Percentiles rank a stretch among this genome's conserved stretches.
Conservation (phyloP, 2,329 filamentous ascomycete species). For the Colletotrichum sp. region DNA sequence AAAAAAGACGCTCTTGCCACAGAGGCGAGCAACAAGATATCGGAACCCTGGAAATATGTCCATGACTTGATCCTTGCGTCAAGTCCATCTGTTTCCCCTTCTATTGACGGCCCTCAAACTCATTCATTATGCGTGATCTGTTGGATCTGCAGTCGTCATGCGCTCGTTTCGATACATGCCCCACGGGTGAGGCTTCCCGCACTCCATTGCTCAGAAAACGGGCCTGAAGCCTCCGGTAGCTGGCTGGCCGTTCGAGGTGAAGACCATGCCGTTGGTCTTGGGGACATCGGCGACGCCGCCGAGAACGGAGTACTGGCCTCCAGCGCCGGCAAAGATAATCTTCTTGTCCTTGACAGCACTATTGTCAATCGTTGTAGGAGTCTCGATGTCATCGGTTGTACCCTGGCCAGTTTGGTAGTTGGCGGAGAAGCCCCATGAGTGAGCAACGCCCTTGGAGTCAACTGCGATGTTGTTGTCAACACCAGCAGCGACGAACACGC, state of each 20-base stretch:
- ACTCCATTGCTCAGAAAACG: background rate
- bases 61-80: background rate
- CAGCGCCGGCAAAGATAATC: constrained; percentile 81
- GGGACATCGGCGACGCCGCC: constrained; percentile 42
- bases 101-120: background rate
- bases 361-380: constrained; percentile 84
- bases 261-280: constrained; percentile 33
- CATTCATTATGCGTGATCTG: constrained; percentile 1
- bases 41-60: constrained; percentile 2
- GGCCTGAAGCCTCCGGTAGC: constrained; percentile 17
- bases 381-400: constrained; percentile 78
- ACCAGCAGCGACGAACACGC: constrained; percentile 66
- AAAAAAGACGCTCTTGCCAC: background rate
- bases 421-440: constrained; percentile 81
- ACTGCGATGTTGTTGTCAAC: constrained; percentile 79
- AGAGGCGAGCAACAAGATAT: background rate
- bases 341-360: constrained; percentile 78
- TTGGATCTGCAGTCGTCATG: background rate
- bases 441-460: constrained; percentile 72
- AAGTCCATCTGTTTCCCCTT: background rate
- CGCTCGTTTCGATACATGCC: background rate
- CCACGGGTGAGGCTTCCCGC: background rate
- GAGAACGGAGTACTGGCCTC: constrained; percentile 82
- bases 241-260: constrained; percentile 12
- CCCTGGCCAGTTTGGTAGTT: constrained; percentile 83